These are phyloP conservation scores for Naganishia onofrii DNA, from an alignment of 768 basidiomycete species.

Conservation along the genomic window DNA sequence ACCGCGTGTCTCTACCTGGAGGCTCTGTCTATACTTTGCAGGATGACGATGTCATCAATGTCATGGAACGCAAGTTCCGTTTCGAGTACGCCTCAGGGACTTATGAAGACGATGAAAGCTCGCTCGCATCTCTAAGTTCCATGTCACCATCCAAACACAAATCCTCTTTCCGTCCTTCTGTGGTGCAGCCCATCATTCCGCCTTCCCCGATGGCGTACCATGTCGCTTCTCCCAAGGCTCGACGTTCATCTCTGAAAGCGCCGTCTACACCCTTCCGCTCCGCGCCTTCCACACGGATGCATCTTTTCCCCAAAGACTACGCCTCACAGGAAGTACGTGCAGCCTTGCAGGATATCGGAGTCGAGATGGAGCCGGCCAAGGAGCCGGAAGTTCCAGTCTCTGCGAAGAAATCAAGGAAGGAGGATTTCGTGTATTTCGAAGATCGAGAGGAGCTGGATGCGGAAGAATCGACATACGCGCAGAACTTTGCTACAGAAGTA, in stretches of 20 bases:
- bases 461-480: conserved; percentile 30
- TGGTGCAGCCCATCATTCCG: conserved; percentile 15
- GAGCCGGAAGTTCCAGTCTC: conserved; percentile 35
- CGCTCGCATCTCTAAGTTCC: not conserved
- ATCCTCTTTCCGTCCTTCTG: not conserved
- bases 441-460: conserved; percentile 42
- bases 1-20: conserved; percentile 33
- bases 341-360: conserved; percentile 34
- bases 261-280: conserved; percentile 2
- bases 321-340: conserved; percentile 33
- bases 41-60: conserved; percentile 42
- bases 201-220: not conserved
- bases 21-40: conserved; percentile 32
- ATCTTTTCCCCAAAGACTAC: conserved; percentile 27
- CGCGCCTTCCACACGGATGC: conserved; percentile 23
- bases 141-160: conserved; percentile 1
- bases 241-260: not conserved
- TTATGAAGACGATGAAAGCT: conserved; percentile 12
- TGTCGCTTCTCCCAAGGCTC: not conserved
- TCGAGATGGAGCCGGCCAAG: conserved; percentile 19
- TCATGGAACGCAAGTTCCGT: conserved; percentile 47
- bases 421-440: conserved; percentile 38
- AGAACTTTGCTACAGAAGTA: not conserved
- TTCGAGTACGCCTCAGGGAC: conserved; percentile 43
- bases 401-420: conserved; percentile 32